Evolutionary conservation across 345 rosid genomes (phyloP).

Genomic region (Eucalyptus sp.): DNA sequence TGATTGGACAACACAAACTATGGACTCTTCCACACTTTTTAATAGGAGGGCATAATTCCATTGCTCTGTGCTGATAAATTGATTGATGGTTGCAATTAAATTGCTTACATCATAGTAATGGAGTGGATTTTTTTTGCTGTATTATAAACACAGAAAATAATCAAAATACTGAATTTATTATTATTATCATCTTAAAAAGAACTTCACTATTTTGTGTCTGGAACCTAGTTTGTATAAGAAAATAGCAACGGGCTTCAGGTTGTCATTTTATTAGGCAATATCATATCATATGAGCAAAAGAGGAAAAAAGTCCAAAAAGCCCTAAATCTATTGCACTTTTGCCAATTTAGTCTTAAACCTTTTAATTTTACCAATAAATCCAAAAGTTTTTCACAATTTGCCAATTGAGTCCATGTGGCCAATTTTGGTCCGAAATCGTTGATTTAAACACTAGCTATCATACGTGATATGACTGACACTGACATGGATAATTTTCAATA

Average conservation of each 20-base stretch:
- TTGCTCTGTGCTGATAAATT: background rate
- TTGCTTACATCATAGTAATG: background rate
- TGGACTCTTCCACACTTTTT: background rate
- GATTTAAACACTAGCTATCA: no score
- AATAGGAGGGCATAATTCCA: background rate
- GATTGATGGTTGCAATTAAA: background rate
- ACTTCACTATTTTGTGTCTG: background rate
- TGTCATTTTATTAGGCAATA: background rate
- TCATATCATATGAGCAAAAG: background rate
- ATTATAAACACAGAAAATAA: background rate
- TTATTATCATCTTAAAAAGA: background rate
- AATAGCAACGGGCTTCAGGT: background rate
- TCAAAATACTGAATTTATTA: background rate
- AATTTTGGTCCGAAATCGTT: no score
- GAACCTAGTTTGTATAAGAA: background rate
- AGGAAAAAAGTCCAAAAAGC: background rate
- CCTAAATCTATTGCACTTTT: no score
- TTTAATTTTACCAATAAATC: no score
- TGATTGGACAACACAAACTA: background rate
- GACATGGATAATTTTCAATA: no score
- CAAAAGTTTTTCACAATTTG: no score
- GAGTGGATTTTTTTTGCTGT: background rate
- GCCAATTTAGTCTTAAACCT: no score
- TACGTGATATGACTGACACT: rapidly evolving
- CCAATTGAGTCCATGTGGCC: no score